Evolutionary conservation across 2,329 filamentous ascomycete genomes (phyloP), one percentile per base, ranked within the genome.

Genomic region (Alternaria sp.): DNA sequence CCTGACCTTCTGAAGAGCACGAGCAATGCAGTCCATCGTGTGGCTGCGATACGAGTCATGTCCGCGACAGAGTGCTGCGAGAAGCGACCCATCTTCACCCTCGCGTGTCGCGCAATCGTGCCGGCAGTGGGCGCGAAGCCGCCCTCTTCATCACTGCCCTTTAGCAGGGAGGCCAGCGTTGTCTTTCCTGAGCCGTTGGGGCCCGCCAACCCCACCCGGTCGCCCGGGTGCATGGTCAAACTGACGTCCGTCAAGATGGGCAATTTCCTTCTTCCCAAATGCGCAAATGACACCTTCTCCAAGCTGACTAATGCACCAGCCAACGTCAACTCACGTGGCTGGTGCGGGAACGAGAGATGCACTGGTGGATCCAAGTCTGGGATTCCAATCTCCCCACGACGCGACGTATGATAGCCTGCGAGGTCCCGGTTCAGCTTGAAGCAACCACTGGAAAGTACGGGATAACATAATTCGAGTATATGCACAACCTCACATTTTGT

Each of bases 151-250:
- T 58, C 75, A 45, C 58, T 81, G 0, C 84, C 86, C n/a, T 88
- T 87, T 2, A 94, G 83, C 4, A 94, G 79, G 46, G 86, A 88
- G 57, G 94, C 82, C 9, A 96, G 80, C 0, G 92, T 95, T 1
- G 90, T 92, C 75, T 96, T 96, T 2, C 92, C 92, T 0, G 87
- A 85, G 1, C 92, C 92, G 72, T 96, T 96, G 41, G 95, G 81
- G 0, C 92, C 92, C 24, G 92, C 82, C 39, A 96, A 83, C 0
- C 90, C 92, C 24, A 94, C 81, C 1, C 91, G 84, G 62, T 92
- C 90, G 9, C 91, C 90, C 73, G 87, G 86, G 58, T 90, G 85
- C 11, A 96, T 84, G 0, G 88, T 88, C 11, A 96, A 77, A 49
- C 83, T 86, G 29, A 93, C 78, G 8, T 88, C 86, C 23, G 86